Evolutionary conservation across 2,329 filamentous ascomycete species (phyloP).

Genomic region (Aspergillus floridensis): DNA sequence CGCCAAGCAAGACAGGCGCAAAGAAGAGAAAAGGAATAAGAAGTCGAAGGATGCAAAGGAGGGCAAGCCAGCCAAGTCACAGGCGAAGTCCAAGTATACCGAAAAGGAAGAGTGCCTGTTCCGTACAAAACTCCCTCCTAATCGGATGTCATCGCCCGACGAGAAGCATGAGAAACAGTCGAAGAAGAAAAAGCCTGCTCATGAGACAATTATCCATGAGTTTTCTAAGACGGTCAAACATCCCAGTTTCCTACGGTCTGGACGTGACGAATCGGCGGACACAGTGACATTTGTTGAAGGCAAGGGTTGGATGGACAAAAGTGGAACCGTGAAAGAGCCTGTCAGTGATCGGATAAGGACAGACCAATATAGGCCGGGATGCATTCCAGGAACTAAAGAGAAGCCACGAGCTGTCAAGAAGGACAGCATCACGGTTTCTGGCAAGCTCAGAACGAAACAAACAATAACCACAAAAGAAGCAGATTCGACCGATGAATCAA

Average conservation of each 20-base stretch:
- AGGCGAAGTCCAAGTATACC: slow-evolving; percentile 72
- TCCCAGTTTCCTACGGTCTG: slow-evolving; percentile 73
- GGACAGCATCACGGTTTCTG: slow-evolving; percentile 6
- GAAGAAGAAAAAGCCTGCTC: slow-evolving; percentile 61
- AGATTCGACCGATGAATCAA: slow-evolving; percentile 23
- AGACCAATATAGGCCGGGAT: slow-evolving; percentile 29
- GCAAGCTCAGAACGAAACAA: slow-evolving; percentile 16
- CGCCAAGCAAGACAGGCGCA: slow-evolving; percentile 43
- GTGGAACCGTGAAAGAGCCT: slow-evolving; percentile 65
- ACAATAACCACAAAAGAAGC: slow-evolving; percentile 12
- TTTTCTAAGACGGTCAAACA: slow-evolving; percentile 82
- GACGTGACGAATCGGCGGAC: slow-evolving; percentile 45
- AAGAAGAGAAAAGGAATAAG: slow-evolving; percentile 49
- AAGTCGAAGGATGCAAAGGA: slow-evolving; percentile 57
- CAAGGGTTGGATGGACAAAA: slow-evolving; percentile 81
- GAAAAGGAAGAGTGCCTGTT: slow-evolving; percentile 79
- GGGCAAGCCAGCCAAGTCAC: slow-evolving; percentile 56
- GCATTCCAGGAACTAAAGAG: slow-evolving; percentile 32
- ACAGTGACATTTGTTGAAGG: slow-evolving; percentile 72
- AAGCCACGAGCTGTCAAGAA: slow-evolving; percentile 23
- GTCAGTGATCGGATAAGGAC: slow-evolving; percentile 30
- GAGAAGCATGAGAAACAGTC: slow-evolving; percentile 47
- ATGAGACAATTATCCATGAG: slow-evolving; percentile 75
- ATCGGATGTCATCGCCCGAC: slow-evolving; percentile 38
- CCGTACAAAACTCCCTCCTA: slow-evolving; percentile 72